Evolutionary conservation across 2,329 filamentous ascomycete genomes (phyloP).

Genomic region (Colletotrichum nymphaeae): DNA sequence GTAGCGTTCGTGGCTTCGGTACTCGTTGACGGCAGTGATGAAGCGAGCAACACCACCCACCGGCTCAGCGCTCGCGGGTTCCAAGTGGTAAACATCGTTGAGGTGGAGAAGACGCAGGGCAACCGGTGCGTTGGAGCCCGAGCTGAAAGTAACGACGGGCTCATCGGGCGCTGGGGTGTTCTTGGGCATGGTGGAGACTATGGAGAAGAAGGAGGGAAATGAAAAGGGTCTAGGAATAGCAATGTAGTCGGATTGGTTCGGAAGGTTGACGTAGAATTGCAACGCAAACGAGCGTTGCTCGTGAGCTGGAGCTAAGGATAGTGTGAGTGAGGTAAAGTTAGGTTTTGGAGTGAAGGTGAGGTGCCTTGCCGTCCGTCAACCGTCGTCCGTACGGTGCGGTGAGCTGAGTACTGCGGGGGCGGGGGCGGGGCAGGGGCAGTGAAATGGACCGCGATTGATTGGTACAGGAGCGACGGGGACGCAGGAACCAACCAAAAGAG

Average conservation of each 20-base stretch:
- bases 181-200: constrained; percentile 26
- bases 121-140: constrained; percentile 55
- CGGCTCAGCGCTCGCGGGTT: constrained; percentile 79
- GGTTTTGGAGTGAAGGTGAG: not conserved
- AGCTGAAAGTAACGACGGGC: constrained; percentile 44
- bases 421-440: constrained; percentile 6
- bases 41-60: constrained; percentile 86
- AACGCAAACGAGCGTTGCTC: not conserved
- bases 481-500: not conserved
- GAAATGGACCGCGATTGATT: not conserved
- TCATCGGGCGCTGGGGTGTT: constrained; percentile 32
- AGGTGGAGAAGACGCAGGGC: constrained; percentile 88
- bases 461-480: not conserved
- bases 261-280: not conserved
- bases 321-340: not conserved
- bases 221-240: constrained; percentile 15
- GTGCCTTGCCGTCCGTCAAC: constrained; percentile 7
- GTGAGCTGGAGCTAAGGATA: constrained; percentile 1
- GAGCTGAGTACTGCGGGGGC: constrained; percentile 2
- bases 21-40: constrained; percentile 81
- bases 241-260: not conserved
- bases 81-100: constrained; percentile 95
- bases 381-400: not conserved
- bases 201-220: not conserved
- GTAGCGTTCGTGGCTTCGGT: constrained; percentile 72